Evolutionary conservation across 2,329 filamentous ascomycete species (phyloP).

Genomic region (Xylariaceae sp.): DNA sequence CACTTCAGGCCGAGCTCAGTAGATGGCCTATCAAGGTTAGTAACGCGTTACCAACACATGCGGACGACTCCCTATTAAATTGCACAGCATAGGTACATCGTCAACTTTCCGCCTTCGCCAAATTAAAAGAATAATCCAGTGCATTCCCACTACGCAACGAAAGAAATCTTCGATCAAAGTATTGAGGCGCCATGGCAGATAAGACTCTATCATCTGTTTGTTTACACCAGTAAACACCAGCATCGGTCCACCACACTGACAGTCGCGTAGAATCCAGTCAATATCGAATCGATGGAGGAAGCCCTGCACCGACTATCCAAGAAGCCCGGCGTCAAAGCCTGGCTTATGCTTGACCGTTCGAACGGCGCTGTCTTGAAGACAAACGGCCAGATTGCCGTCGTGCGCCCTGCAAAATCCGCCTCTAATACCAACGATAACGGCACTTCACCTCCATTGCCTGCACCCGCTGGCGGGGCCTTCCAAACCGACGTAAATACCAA

Average conservation of each 20-base stretch:
- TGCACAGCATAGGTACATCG: no score
- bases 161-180: background rate
- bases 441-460: slow-evolving; percentile 24
- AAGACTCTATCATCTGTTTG: slow-evolving; percentile 27
- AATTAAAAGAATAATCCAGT: no score
- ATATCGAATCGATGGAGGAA: slow-evolving; percentile 60
- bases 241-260: background rate
- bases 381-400: slow-evolving; percentile 62
- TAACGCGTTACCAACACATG: no score
- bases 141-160: background rate
- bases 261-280: slow-evolving; percentile 36
- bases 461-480: slow-evolving; percentile 38
- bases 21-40: no score
- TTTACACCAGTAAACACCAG: background rate
- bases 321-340: slow-evolving; percentile 75
- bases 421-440: slow-evolving; percentile 17
- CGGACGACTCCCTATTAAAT: no score
- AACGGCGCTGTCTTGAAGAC: slow-evolving; percentile 72
- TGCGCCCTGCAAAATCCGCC: slow-evolving; percentile 42
- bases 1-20: no score
- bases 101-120: no score
- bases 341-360: slow-evolving; percentile 67
- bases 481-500: slow-evolving; percentile 41
- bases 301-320: slow-evolving; percentile 66
- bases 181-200: slow-evolving; percentile 25